Conservation (phyloP, 2,329 filamentous ascomycete species). For the Verticillium albo-atrum region DNA sequence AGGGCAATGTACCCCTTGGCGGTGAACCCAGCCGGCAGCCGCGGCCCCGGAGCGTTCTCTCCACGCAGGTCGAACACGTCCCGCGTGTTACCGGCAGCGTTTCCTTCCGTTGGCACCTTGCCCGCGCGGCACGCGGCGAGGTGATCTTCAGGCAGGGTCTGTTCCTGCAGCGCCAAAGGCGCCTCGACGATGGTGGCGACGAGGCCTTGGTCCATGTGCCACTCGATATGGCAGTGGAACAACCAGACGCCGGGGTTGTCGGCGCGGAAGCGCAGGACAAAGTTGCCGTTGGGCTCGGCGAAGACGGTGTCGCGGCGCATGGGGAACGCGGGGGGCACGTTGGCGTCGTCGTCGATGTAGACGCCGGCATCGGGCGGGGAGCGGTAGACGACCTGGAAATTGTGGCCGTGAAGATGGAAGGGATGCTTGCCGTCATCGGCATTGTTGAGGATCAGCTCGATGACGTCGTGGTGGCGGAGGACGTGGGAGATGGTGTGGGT, state of each 20-base stretch:
- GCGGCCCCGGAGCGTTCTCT: slow-evolving; percentile 10
- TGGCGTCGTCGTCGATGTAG: slow-evolving; percentile 32
- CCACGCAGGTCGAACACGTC: slow-evolving; percentile 43
- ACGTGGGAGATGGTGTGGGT: slow-evolving; percentile 45
- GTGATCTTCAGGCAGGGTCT: slow-evolving; percentile 31
- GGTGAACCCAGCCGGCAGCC: slow-evolving; percentile 13
- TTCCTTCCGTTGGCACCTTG: slow-evolving; percentile 42
- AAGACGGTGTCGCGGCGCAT: slow-evolving; percentile 45
- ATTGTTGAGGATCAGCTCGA: slow-evolving; percentile 58
- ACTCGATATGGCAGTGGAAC: slow-evolving; percentile 51
- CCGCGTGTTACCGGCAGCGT: slow-evolving; percentile 55
- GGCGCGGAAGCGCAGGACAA: slow-evolving; percentile 39
- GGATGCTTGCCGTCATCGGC: slow-evolving; percentile 54
- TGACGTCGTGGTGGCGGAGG: slow-evolving; percentile 46
- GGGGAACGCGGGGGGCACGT: slow-evolving; percentile 31
- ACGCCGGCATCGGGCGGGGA: slow-evolving; percentile 13
- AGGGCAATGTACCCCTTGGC: slow-evolving; percentile 14
- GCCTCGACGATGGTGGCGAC: slow-evolving; percentile 31
- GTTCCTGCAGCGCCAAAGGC: slow-evolving; percentile 38
- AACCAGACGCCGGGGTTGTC: slow-evolving; percentile 43
- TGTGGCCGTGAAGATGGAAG: slow-evolving; percentile 62
- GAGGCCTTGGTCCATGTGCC: slow-evolving; percentile 46
- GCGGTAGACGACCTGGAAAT: slow-evolving; percentile 44
- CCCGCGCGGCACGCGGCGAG: slow-evolving; percentile 29
- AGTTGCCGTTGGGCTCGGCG: slow-evolving; percentile 41